phyloP scores from a whole-genome alignment of 2,329 filamentous ascomycete species.

The Nannizzia gypsea region DNA sequence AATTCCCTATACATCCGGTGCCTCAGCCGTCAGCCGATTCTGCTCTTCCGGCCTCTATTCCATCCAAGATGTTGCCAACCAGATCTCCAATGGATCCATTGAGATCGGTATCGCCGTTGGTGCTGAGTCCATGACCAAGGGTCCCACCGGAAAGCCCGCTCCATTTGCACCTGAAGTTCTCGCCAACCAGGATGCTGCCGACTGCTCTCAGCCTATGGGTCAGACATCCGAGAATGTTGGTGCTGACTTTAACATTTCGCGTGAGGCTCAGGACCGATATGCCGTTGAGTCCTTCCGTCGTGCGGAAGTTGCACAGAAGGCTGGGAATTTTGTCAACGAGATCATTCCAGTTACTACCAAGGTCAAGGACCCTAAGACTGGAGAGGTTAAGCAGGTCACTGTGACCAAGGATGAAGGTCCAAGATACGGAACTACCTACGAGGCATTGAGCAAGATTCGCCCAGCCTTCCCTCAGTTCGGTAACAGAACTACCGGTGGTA shows the following conservation, averaged over 20 bases:
- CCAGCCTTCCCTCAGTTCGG: slow-evolving; percentile 86
- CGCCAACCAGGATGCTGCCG: slow-evolving; percentile 61
- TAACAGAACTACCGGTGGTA: slow-evolving; percentile 75
- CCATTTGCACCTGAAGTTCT: slow-evolving; percentile 70
- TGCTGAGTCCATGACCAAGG: slow-evolving; percentile 73
- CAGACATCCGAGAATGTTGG: slow-evolving; percentile 96
- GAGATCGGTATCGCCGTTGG: slow-evolving; percentile 79
- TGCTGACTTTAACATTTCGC: slow-evolving; percentile 72
- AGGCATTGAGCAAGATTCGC: slow-evolving; percentile 71
- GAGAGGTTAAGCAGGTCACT: slow-evolving; percentile 63
- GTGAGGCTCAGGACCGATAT: slow-evolving; percentile 71
- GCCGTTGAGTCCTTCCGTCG: slow-evolving; percentile 78
- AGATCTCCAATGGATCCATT: slow-evolving; percentile 69
- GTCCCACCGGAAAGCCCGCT: slow-evolving; percentile 53
- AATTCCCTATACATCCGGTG: slow-evolving; percentile 78
- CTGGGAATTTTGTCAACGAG: slow-evolving; percentile 85
- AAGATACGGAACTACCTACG: slow-evolving; percentile 76
- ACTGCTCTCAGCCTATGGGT: slow-evolving; percentile 93
- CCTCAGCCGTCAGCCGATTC: slow-evolving; percentile 83
- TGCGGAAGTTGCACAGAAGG: slow-evolving; percentile 82
- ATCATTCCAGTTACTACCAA: slow-evolving; percentile 77
- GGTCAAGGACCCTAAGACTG: slow-evolving; percentile 72
- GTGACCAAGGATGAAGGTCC: slow-evolving; percentile 83
- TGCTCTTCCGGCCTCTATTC: slow-evolving; percentile 95
- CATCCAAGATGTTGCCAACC: slow-evolving; percentile 84